Evolutionary conservation across 129 eudicot species (phyloP).

Genomic region (Escallonia herrerae): DNA sequence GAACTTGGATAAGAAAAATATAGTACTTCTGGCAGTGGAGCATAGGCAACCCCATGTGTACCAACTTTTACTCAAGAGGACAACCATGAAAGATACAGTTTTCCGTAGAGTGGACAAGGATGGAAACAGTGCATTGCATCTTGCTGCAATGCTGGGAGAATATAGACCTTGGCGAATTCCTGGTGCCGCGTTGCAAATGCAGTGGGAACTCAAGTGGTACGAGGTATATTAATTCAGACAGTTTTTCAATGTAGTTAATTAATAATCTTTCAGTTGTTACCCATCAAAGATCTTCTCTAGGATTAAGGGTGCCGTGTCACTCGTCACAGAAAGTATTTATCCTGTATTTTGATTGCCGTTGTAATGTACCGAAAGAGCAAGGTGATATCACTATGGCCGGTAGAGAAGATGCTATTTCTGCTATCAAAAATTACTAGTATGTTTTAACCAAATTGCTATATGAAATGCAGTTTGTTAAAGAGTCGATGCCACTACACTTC

Average conservation of each 20-base stretch:
- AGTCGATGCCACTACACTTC: slow-evolving; percentile 4
- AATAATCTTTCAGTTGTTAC: neutral
- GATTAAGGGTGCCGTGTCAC: too few relatives aligned
- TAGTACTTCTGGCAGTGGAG: slow-evolving; percentile 10
- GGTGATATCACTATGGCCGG: neutral
- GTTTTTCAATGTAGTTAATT: too few relatives aligned
- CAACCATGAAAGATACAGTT: neutral
- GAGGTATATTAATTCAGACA: neutral
- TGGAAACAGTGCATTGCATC: slow-evolving; percentile 18
- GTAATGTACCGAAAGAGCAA: neutral
- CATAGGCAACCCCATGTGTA: slow-evolving; percentile 13
- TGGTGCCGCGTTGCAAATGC: slow-evolving; percentile 21
- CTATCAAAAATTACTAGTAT: too few relatives aligned
- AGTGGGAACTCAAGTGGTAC: slow-evolving; percentile 18
- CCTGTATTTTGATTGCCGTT: neutral
- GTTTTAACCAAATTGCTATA: too few relatives aligned
- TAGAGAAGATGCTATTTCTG: too few relatives aligned
- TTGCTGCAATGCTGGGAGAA: slow-evolving; percentile 3
- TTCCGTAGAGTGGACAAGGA: slow-evolving; percentile 3
- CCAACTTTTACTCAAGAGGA: neutral
- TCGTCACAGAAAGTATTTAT: neutral
- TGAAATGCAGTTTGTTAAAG: slow-evolving; percentile 11
- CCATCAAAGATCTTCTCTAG: neutral
- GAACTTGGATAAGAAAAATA: slow-evolving; percentile 12
- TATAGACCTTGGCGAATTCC: slow-evolving; percentile 11